A percentile compares a stretch with the other conserved stretches of the same genome.
Evolutionary conservation across 129 eudicot species (phyloP).

Genomic region (Helianthus tuberosus): DNA sequence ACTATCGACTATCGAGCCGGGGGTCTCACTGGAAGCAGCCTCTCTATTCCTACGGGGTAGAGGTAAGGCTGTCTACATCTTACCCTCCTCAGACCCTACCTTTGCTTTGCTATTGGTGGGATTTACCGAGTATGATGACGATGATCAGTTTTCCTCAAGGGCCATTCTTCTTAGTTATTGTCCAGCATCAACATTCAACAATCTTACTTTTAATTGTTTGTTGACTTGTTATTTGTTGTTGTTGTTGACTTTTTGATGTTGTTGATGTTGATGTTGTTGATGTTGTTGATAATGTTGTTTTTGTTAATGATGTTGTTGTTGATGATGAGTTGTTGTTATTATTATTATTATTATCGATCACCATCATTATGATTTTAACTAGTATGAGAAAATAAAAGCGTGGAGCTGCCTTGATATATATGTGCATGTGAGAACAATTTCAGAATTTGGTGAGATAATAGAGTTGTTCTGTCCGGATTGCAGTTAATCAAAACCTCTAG

Average conservation of each 20-base stretch:
- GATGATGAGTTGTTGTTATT: not conserved
- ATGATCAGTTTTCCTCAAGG: not conserved
- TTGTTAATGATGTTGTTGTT: no score
- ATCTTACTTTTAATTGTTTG: not conserved
- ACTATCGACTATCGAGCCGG: no score
- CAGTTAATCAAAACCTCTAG: not conserved
- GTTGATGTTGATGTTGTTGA: no score
- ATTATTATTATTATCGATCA: not conserved
- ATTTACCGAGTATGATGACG: no score
- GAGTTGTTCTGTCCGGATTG: not conserved
- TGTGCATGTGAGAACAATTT: slow-evolving; percentile 14
- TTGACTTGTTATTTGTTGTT: no score
- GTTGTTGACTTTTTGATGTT: not conserved
- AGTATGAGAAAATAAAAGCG: not conserved
- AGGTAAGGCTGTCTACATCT: no score
- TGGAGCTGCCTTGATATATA: not conserved
- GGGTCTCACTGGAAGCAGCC: no score
- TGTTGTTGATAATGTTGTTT: no score
- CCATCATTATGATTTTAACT: not conserved
- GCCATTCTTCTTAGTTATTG: slow-evolving; percentile 8
- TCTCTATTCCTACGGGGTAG: no score
- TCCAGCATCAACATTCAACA: slow-evolving; percentile 5
- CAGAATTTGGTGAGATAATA: slow-evolving; percentile 5
- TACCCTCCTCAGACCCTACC: no score
- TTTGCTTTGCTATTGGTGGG: no score